Percentiles rank a stretch among this genome's conserved stretches.
Evolutionary conservation across 78 protist genomes (phyloP).

Genomic region (Dictyostelium brefeldianum): DNA sequence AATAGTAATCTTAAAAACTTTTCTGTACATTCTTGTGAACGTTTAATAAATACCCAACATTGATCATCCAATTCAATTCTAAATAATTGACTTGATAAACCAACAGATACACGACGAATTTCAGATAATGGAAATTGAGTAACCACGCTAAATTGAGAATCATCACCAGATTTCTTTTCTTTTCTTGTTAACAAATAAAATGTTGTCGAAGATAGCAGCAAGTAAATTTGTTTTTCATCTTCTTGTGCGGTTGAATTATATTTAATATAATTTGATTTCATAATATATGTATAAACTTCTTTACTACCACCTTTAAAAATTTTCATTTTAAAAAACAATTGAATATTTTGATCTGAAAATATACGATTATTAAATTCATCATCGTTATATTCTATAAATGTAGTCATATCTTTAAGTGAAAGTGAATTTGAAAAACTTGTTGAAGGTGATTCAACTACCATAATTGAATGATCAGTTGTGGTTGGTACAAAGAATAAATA

Average conservation of each 20-base stretch:
- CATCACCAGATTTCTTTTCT: background rate
- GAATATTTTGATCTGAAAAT: constrained; percentile 26
- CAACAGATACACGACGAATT: constrained; percentile 7
- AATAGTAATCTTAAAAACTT: constrained; percentile 25
- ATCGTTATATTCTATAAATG: constrained; percentile 13
- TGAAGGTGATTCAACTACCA: background rate
- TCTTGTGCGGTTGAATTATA: constrained; percentile 23
- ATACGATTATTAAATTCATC: constrained; percentile 39
- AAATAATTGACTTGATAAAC: constrained; percentile 33
- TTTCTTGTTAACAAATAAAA: constrained; percentile 6
- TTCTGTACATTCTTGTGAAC: constrained; percentile 42
- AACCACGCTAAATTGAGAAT: background rate
- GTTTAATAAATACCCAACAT: constrained; percentile 48
- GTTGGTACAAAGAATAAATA: constrained; percentile 25
- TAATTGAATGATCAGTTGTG: background rate
- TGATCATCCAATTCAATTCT: constrained; percentile 65
- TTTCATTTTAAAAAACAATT: constrained; percentile 39
- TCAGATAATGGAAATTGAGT: background rate
- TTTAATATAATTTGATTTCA: constrained; percentile 41
- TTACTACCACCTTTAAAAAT: constrained; percentile 44
- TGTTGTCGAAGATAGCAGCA: constrained; percentile 30
- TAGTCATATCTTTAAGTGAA: background rate
- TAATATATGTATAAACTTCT: constrained; percentile 42
- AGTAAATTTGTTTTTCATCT: constrained; percentile 35
- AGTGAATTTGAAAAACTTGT: background rate